Conservation (phyloP, 805 yeast genomes). For the Komagataella kurtzmanii region DNA sequence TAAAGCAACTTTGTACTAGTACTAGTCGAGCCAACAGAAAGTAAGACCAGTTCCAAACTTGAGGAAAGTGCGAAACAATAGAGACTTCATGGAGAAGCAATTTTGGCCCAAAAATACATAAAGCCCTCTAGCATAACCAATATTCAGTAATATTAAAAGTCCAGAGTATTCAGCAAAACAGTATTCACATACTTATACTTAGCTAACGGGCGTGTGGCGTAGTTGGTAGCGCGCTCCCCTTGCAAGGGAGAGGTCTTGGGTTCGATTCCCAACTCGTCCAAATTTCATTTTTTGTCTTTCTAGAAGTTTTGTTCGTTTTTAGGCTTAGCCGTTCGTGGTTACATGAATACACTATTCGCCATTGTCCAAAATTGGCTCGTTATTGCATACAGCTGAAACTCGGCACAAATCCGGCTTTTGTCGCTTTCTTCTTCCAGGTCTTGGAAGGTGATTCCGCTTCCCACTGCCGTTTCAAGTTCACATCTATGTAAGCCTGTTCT, state of each 20-base stretch:
- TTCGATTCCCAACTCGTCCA: conserved; percentile 12
- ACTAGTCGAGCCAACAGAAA: too few species aligned
- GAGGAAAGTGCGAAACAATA: too few species aligned
- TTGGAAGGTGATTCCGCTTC: not conserved
- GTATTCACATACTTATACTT: not conserved
- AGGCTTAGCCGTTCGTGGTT: not conserved
- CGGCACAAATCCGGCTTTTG: not conserved
- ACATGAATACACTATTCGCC: not conserved
- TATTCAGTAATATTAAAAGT: too few species aligned
- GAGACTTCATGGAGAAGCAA: too few species aligned
- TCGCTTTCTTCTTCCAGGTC: not conserved
- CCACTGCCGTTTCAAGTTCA: not conserved
- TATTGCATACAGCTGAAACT: too few species aligned
- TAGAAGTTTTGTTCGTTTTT: too few species aligned
- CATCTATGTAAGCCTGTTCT: not conserved
- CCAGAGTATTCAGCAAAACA: too few species aligned
- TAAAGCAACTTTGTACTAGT: too few species aligned
- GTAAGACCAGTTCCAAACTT: too few species aligned
- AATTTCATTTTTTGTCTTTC: not conserved
- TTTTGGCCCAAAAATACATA: too few species aligned
- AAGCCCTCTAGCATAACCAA: too few species aligned
- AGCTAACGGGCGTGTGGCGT: conserved; percentile 50
- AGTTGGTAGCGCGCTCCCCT: conserved; percentile 63
- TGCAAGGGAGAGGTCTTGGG: conserved; percentile 59
- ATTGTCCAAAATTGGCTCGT: too few species aligned